Evolutionary conservation across 371 early-diverging fungal genomes (phyloP).

Genomic region (Cokeromyces recurvatus): DNA sequence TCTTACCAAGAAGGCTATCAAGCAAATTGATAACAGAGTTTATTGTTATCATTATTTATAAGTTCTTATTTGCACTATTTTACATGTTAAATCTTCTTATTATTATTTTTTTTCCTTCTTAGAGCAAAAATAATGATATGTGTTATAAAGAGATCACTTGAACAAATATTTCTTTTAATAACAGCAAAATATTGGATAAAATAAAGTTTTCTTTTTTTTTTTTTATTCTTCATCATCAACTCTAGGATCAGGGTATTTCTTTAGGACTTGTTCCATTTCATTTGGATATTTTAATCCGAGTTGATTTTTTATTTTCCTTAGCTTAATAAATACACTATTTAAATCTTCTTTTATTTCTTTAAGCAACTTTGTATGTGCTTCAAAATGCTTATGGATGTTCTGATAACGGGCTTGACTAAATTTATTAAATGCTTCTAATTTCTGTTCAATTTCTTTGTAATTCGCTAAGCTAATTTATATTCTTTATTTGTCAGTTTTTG

Average conservation of each 20-base stretch:
- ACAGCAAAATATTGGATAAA: too few species aligned
- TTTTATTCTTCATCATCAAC: too few species aligned
- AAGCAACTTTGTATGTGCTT: slow-evolving; percentile 33
- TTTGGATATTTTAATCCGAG: slow-evolving; percentile 33
- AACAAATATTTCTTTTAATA: too few species aligned
- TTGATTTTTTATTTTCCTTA: slow-evolving; percentile 33
- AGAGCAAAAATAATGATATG: too few species aligned
- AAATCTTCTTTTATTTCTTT: slow-evolving; percentile 38
- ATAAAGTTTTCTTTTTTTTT: too few species aligned
- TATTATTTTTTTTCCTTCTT: too few species aligned
- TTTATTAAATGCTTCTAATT: slow-evolving; percentile 38
- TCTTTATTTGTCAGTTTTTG: background rate
- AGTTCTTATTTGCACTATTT: too few species aligned
- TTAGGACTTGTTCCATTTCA: slow-evolving; percentile 18
- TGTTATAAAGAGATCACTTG: too few species aligned
- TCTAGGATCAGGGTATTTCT: slow-evolving; percentile 27
- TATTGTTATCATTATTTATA: too few species aligned
- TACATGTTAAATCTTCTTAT: too few species aligned
- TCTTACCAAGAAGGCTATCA: too few species aligned
- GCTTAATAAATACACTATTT: slow-evolving; percentile 33
- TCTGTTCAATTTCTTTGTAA: slow-evolving; percentile 24
- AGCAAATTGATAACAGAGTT: too few species aligned
- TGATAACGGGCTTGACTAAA: slow-evolving; percentile 44
- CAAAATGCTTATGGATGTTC: slow-evolving; percentile 39
- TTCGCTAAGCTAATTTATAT: slow-evolving; percentile 15